phyloP scores from a whole-genome alignment of 2,329 filamentous ascomycete genomes.

The Fonsecaea erecta region DNA sequence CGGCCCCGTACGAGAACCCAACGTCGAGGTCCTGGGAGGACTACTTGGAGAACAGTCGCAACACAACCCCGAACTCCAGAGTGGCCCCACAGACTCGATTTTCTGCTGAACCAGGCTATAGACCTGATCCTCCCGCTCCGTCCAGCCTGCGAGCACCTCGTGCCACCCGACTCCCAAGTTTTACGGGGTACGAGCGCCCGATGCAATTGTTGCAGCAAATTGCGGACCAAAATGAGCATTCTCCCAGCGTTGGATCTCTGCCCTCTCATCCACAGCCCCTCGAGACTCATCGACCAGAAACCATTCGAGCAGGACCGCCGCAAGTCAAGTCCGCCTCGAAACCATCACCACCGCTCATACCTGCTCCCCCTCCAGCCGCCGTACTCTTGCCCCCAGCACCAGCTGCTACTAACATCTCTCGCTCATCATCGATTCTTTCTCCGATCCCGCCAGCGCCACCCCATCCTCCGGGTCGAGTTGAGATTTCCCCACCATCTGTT shows the following conservation, averaged over 20 bases:
- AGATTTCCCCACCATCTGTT: conserved; percentile 15
- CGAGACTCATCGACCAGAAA: not conserved
- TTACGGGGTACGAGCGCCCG: too few relatives aligned
- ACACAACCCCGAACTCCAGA: not conserved
- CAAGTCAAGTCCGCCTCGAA: not conserved
- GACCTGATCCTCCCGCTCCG: not conserved
- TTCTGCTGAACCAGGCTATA: not conserved
- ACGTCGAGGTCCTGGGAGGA: conserved; percentile 10
- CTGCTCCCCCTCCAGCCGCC: not conserved
- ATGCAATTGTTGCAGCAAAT: not conserved
- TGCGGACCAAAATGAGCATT: not conserved
- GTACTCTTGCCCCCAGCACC: not conserved
- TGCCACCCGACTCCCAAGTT: not conserved
- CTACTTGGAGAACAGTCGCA: not conserved
- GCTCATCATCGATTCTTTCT: conserved; percentile 3
- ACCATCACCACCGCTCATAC: not conserved
- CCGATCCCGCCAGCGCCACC: conserved; percentile 5
- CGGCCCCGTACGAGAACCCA: not conserved
- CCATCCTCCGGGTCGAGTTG: conserved; percentile 10
- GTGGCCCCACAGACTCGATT: not conserved
- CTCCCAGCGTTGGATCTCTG: not conserved
- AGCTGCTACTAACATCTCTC: not conserved
- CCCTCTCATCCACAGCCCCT: not conserved
- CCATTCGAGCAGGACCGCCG: not conserved
- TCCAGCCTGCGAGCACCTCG: not conserved